A percentile compares a stretch with the other conserved stretches of the same genome.
Evolutionary conservation across 2,329 filamentous ascomycete species (phyloP).

Genomic region (Fusarium sp.): DNA sequence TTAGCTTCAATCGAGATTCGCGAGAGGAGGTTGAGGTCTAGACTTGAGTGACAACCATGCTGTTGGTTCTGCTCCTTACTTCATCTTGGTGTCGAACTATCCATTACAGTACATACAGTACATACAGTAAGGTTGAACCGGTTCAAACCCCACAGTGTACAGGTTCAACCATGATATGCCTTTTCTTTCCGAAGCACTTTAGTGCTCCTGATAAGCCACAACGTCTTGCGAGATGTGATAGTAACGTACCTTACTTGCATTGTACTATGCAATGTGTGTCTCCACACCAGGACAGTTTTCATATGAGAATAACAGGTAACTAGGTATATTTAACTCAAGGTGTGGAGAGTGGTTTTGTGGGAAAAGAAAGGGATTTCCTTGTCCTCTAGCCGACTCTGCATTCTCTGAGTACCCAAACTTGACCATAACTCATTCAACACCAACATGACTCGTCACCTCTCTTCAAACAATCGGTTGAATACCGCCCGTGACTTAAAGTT

Average conservation of each 20-base stretch:
- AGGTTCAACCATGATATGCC: not conserved
- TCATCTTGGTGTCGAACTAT: constrained; percentile 3
- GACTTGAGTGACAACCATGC: constrained; percentile 3
- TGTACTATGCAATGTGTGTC: not conserved
- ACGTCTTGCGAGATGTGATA: not conserved
- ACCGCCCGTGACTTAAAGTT: not conserved
- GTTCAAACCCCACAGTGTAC: constrained; percentile 2
- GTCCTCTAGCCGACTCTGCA: not conserved
- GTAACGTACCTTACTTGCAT: not conserved
- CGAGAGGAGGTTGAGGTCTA: not conserved
- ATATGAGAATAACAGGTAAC: not conserved
- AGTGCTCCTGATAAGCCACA: not conserved
- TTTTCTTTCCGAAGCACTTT: constrained; percentile 7
- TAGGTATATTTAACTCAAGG: not conserved
- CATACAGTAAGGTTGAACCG: constrained; percentile 8
- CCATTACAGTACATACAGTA: too few species aligned
- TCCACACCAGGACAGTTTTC: not conserved
- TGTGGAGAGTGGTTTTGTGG: not conserved
- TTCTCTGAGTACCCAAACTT: not conserved
- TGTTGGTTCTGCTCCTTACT: not conserved
- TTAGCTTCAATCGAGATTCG: not conserved
- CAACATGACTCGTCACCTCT: not conserved
- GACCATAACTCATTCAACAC: not conserved
- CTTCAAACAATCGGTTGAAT: constrained; percentile 19
- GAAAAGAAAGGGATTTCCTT: not conserved